A percentile compares a stretch with the other conserved stretches of the same genome.
phyloP scores from a whole-genome alignment of 192 early-diverging fungal genomes.

The Coemansia umbellata region DNA sequence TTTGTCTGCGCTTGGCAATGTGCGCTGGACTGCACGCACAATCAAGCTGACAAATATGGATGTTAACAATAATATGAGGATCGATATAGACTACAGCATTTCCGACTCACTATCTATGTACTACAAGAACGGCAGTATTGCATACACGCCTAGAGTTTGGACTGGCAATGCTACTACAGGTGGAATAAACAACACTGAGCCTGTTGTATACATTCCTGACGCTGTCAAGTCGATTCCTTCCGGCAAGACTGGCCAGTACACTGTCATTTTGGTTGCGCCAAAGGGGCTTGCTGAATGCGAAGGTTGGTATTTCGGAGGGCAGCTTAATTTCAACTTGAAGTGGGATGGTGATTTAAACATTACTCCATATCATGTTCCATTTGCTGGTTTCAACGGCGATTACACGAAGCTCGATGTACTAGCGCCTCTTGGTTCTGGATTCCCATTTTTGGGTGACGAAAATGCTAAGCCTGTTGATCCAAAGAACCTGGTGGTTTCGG shows the following conservation, averaged over 20 bases:
- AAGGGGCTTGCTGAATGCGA: conserved; percentile 27
- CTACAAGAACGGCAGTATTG: conserved; percentile 13
- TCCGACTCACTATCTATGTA: conserved; percentile 44
- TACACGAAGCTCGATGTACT: conserved; percentile 26
- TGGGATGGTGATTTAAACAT: conserved; percentile 9
- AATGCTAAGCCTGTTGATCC: conserved; percentile 6
- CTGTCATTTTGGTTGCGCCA: conserved; percentile 29
- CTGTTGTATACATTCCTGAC: conserved; percentile 4
- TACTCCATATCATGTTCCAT: conserved; percentile 30
- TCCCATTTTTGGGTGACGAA: conserved; percentile 14
- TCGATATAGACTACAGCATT: not conserved
- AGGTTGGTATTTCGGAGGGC: conserved; percentile 49
- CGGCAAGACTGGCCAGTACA: conserved; percentile 15
- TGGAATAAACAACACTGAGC: not conserved
- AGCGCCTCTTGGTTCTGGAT: conserved; percentile 3
- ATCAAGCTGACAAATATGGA: conserved; percentile 32
- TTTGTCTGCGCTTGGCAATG: not conserved
- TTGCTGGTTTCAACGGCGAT: conserved; percentile 47
- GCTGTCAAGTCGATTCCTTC: conserved; percentile 10
- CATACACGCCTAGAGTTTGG: not conserved
- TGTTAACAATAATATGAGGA: conserved; percentile 5
- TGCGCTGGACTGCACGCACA: conserved; percentile 14
- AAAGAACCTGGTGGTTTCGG: conserved; percentile 7
- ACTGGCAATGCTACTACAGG: not conserved
- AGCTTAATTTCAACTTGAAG: conserved; percentile 25